Evolutionary conservation across 805 yeast species (phyloP).

Genomic region (Yarrowia sp.): DNA sequence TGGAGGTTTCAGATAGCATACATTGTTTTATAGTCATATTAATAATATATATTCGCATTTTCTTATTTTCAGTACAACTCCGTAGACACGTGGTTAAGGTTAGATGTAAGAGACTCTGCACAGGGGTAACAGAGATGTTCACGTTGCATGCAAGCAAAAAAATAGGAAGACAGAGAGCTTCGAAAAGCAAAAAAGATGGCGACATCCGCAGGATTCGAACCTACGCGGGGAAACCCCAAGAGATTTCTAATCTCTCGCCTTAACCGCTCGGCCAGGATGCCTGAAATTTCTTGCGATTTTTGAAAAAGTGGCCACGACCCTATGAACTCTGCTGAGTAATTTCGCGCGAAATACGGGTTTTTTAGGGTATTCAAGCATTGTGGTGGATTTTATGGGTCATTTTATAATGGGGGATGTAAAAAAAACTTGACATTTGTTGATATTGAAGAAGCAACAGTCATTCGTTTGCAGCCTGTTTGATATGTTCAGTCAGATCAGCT

Average conservation of each 20-base stretch:
- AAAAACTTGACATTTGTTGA: too few species aligned
- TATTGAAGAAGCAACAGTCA: too few species aligned
- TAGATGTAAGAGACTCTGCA: too few species aligned
- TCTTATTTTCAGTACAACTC: background rate
- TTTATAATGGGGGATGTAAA: too few species aligned
- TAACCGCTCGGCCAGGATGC: constrained; percentile 28
- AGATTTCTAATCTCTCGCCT: constrained; percentile 27
- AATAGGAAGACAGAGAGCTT: background rate
- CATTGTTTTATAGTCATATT: background rate
- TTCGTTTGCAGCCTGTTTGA: too few species aligned
- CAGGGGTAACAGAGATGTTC: background rate
- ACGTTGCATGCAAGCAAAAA: background rate
- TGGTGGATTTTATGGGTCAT: too few species aligned
- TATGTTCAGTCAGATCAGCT: too few species aligned
- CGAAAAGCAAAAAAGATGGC: background rate
- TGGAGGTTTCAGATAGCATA: background rate
- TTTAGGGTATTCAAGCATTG: too few species aligned
- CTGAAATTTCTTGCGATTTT: background rate
- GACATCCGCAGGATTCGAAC: constrained; percentile 28
- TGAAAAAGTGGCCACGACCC: background rate
- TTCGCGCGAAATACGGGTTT: background rate
- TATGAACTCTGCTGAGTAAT: background rate
- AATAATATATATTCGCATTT: background rate
- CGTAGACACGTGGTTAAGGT: background rate
- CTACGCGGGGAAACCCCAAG: constrained; percentile 28